Evolutionary conservation across 768 basidiomycete species (phyloP), one percentile per base, ranked within the genome.

Genomic region (Rhizopogon sp.): DNA sequence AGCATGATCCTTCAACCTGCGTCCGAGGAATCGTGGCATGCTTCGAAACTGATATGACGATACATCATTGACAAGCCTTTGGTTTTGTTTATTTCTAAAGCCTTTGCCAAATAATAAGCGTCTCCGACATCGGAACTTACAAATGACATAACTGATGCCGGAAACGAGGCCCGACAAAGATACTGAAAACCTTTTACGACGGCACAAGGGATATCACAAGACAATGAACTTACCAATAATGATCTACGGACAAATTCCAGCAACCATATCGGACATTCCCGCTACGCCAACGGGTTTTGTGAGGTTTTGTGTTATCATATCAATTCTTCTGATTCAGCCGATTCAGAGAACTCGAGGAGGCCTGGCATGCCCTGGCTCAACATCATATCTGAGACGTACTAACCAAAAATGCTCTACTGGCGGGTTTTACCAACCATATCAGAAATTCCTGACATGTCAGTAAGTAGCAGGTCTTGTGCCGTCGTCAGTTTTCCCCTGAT

Each of bases 81-180:
- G 47, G 47, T 14, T 35, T 14, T 49, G 47, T 49, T 49, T 49
- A 37, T 49, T 49, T 37, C 47, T 49, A 25, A 49, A 49, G 47
- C 47, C 35, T 22, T 49, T 37, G 47, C 47, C 47, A 49, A 49
- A 49, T 35, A 49, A 49, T 22, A 49, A 16, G 16, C 8, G 47
- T 35, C 33, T 6, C n/a, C 2, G 17, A 47, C 33, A 31, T 20
- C 46, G 11, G 35, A 37, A 13, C 31, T 8, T 33, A 9, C 31
- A 8, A 33, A 25, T 25, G 25, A 25, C 35, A 11, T 33, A 17
- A 46, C n/a, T 6, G 14, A 16, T 10, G 33, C 17, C 17, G 17
- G 33, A 17, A 20, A 20, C 22, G 35, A 49, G 47, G 47, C 20
- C 37, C 47, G 5, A 39, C 47, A 37, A 25, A 37, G 17, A 47